Base-by-base conservation (phyloP, 2,329 filamentous ascomycete genomes). In the Stachybotrys chartarum region DNA sequence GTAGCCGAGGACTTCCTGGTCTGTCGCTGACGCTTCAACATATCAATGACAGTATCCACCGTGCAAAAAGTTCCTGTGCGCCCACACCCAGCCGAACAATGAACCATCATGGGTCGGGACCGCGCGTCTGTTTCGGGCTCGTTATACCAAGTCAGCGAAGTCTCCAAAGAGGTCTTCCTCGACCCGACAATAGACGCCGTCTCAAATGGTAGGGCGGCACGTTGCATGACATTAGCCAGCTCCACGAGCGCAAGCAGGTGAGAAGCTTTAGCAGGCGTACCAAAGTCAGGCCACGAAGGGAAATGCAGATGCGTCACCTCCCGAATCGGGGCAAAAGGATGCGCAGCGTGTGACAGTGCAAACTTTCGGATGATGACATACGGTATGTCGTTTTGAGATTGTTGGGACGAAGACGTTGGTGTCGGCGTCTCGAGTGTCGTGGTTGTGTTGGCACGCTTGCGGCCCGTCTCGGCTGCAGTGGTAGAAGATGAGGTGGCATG, bases 1-100 rank as follows among this genome's bases (percentile, higher is more conserved):
- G 54, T 54, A 14, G 56, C 56, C 3, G 57, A 59, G 0, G 60
- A 60, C 30, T 63, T 60, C 44, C 70, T 71, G 8, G 69, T 69
- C 53, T 75, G 70, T 35, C 77, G 81, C 70, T 96, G 91, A n/a
- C 90, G 85, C 75, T 96, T 96, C 57, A 99, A 75, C 89, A 97
- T 96, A 71, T 97, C 92, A 55, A 97, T 87, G 8, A 97, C 94
- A 45, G 88, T 93, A 69, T 97, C 94, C 16, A 97, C 91, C 0
- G 94, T 96, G 70, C 94, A 97, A 67, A 97, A 99, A 0, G 94
- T 93, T 4, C 94, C 94, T 0, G 94, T 99, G 14, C 94, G 87
- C 1, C 94, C 94, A 72, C 94, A 99, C 0, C 94, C 94, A 5
- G 94, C 94, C 54, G 91, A 96, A 73, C 94, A 99, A 69, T 99